Evolutionary conservation across 148 eudicot genomes (phyloP).

Genomic region (Fagopyrum esculentum): DNA sequence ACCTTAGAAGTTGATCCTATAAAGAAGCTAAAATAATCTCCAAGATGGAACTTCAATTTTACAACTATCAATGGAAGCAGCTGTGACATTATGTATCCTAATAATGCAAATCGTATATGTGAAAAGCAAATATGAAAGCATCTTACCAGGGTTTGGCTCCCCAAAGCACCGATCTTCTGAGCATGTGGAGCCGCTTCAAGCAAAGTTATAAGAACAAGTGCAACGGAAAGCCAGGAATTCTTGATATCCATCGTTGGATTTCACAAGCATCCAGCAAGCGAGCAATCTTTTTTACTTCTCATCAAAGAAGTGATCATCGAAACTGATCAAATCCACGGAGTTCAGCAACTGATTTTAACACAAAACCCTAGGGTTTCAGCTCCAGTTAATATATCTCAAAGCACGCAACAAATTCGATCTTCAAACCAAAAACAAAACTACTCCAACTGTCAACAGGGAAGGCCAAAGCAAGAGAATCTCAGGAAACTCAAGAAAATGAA

Average conservation of each 20-base stretch:
- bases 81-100: background rate
- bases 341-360: slow-evolving; percentile 11
- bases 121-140: background rate
- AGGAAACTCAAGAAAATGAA: background rate
- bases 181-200: slow-evolving; percentile 18
- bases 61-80: background rate
- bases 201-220: slow-evolving; percentile 30
- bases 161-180: slow-evolving; percentile 19
- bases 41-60: background rate
- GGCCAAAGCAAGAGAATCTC: background rate
- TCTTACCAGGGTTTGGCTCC: slow-evolving; percentile 18
- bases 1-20: background rate
- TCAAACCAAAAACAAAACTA: background rate
- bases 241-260: slow-evolving; percentile 35
- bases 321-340: slow-evolving; percentile 16
- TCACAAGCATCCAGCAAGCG: slow-evolving; percentile 34
- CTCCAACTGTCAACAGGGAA: background rate
- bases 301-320: slow-evolving; percentile 20
- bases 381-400: background rate
- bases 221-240: slow-evolving; percentile 33
- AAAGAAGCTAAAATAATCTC: background rate
- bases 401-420: background rate
- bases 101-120: background rate
- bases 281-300: slow-evolving; percentile 32
- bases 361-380: slow-evolving; percentile 17